These are phyloP conservation scores for Dichotomopilus funicola DNA, from an alignment of 2,329 filamentous ascomycete genomes.

Conservation along the genomic window DNA sequence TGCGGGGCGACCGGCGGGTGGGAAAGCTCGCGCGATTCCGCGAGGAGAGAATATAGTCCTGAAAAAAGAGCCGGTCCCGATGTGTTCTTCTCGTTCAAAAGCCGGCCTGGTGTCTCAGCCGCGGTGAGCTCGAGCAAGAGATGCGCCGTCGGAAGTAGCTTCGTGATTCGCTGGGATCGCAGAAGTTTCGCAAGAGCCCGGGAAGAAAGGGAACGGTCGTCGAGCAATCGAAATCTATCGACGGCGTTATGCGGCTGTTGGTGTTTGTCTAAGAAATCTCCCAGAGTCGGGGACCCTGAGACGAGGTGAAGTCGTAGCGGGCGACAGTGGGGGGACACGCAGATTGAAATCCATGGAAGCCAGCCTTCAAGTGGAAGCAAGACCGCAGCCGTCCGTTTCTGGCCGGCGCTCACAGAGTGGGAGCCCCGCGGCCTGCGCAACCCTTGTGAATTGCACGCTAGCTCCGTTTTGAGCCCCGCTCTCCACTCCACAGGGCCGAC, in stretches of 20 bases:
- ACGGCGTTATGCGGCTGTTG: background rate
- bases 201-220: background rate
- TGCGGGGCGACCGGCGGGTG: background rate
- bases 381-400: too few relatives aligned
- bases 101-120: conserved; percentile 2
- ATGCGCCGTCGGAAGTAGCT: background rate
- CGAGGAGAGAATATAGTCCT: background rate
- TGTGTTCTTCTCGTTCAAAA: background rate
- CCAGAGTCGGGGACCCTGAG: conserved; percentile 11
- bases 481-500: too few relatives aligned
- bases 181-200: background rate
- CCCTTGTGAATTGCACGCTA: too few relatives aligned
- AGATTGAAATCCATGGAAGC: conserved; percentile 10
- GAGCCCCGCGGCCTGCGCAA: too few relatives aligned
- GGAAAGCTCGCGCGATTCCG: background rate
- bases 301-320: background rate
- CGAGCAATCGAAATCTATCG: background rate
- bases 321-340: conserved; percentile 11
- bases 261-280: background rate
- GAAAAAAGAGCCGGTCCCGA: background rate
- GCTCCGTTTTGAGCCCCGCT: too few relatives aligned
- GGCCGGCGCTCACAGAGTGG: too few relatives aligned
- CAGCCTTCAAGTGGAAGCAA: too few relatives aligned
- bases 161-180: too few relatives aligned
- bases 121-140: background rate